phyloP scores from a whole-genome alignment of 352 stramenopile species.

The Thraustotheca clavata region DNA sequence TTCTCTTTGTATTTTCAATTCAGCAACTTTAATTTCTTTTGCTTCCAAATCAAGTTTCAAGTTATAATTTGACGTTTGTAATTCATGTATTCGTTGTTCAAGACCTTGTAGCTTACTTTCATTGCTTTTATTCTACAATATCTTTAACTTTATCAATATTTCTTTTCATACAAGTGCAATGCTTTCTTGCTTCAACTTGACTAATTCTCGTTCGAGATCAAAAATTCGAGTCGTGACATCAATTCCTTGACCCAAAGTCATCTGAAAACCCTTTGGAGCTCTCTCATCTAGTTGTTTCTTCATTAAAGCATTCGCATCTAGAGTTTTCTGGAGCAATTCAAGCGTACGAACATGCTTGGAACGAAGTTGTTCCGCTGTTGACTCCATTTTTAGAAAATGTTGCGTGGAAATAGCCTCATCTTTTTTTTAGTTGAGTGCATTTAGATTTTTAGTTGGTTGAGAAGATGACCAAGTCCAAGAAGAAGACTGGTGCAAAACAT shows the following conservation, averaged over 20 bases:
- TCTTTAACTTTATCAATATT: neutral
- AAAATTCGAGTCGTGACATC: conserved; percentile 33
- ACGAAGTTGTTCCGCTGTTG: conserved; percentile 46
- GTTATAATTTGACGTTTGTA: neutral
- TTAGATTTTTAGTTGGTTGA: too few relatives aligned
- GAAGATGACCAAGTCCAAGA: conserved; percentile 29
- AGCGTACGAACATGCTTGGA: conserved; percentile 76
- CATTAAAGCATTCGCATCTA: conserved; percentile 68
- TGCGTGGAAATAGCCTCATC: too few relatives aligned
- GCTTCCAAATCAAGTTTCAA: neutral
- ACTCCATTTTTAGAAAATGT: conserved; percentile 12
- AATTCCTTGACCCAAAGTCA: conserved; percentile 36
- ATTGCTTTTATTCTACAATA: neutral
- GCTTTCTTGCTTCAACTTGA: conserved; percentile 29
- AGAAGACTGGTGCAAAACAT: too few relatives aligned
- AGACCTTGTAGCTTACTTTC: neutral
- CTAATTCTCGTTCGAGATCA: conserved; percentile 55
- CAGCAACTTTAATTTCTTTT: neutral
- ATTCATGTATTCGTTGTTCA: neutral
- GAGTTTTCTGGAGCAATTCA: conserved; percentile 66
- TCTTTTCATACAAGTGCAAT: neutral
- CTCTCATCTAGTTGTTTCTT: conserved; percentile 31
- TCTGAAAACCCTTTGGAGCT: neutral
- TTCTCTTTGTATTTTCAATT: neutral
- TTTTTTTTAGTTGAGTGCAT: neutral